Evolutionary conservation across 495 filamentous ascomycete species (phyloP).

Genomic region (Neurospora tetrasperma): DNA sequence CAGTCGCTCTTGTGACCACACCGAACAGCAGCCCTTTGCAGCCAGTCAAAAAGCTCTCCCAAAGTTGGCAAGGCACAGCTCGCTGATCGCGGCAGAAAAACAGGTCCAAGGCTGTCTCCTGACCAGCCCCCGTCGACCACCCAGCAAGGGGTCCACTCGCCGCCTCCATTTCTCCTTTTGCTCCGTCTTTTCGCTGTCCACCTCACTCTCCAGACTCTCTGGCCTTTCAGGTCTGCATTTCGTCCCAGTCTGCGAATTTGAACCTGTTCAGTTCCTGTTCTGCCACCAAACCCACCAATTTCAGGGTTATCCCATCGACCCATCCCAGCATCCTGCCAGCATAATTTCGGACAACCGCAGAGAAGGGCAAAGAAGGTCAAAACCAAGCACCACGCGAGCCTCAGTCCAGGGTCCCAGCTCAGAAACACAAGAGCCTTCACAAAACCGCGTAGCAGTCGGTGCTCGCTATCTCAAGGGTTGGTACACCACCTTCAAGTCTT

Average conservation of each 20-base stretch:
- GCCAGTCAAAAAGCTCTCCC: constrained; percentile 6
- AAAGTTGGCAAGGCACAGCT: constrained; percentile 17
- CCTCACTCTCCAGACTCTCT: not conserved
- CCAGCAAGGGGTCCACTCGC: constrained; percentile 3
- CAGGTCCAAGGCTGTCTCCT: constrained; percentile 16
- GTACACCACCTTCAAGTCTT: not conserved
- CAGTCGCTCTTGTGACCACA: constrained; percentile 11
- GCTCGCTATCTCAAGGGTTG: not conserved
- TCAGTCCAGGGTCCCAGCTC: not conserved
- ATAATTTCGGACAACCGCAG: not conserved
- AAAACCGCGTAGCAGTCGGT: not conserved
- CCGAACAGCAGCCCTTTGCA: constrained; percentile 9
- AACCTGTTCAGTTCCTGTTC: constrained; percentile 1
- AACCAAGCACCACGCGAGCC: not conserved
- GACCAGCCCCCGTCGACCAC: constrained; percentile 11
- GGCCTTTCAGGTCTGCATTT: not conserved
- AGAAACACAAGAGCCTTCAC: not conserved
- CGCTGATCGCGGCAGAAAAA: constrained; percentile 27
- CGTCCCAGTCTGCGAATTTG: constrained; percentile 1
- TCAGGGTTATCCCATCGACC: not conserved
- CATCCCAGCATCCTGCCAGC: not conserved
- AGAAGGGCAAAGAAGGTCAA: not conserved
- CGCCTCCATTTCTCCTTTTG: constrained; percentile 1
- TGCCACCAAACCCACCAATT: not conserved
- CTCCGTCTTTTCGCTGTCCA: not conserved